Conservation (phyloP, 169 alveolate genomes). For the Hepatocystis sp. region DNA sequence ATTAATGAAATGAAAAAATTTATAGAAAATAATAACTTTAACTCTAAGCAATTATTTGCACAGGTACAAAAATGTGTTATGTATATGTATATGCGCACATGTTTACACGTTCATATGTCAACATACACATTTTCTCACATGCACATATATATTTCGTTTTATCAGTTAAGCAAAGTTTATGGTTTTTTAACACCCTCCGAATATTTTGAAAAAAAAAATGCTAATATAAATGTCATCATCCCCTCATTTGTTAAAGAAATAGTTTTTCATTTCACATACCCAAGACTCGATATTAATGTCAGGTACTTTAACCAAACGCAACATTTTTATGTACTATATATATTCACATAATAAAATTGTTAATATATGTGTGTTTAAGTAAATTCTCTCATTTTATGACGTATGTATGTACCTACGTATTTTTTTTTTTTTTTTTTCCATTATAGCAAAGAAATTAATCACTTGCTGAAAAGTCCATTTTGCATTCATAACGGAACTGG, state of each 20-base stretch:
- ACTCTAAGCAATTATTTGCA: slow-evolving; percentile 42
- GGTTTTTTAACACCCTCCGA: slow-evolving; percentile 64
- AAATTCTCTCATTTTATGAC: background rate
- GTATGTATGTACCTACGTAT: background rate
- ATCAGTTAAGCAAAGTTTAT: slow-evolving; percentile 32
- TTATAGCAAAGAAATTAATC: slow-evolving; percentile 90
- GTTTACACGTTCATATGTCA: background rate
- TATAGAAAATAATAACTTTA: slow-evolving; percentile 34
- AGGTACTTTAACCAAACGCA: slow-evolving; percentile 56
- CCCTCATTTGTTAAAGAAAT: slow-evolving; percentile 79
- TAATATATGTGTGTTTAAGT: background rate
- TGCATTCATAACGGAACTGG: slow-evolving; percentile 94
- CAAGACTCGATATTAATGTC: slow-evolving; percentile 87
- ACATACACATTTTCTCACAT: slow-evolving; percentile 38
- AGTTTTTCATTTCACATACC: slow-evolving; percentile 86
- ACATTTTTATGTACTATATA: background rate
- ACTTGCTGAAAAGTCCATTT: slow-evolving; percentile 92
- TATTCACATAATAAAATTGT: background rate
- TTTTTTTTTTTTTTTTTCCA: background rate
- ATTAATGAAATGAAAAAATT: slow-evolving; percentile 45
- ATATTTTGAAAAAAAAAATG: slow-evolving; percentile 30
- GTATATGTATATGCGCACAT: slow-evolving; percentile 19
- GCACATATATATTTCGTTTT: slow-evolving; percentile 20
- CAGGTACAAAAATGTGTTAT: slow-evolving; percentile 11
- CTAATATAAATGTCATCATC: slow-evolving; percentile 14